Percentiles rank a stretch among this genome's conserved stretches.
These are phyloP conservation scores for Microcos paniculata DNA, from an alignment of 345 rosid species.

Conservation along the genomic window DNA sequence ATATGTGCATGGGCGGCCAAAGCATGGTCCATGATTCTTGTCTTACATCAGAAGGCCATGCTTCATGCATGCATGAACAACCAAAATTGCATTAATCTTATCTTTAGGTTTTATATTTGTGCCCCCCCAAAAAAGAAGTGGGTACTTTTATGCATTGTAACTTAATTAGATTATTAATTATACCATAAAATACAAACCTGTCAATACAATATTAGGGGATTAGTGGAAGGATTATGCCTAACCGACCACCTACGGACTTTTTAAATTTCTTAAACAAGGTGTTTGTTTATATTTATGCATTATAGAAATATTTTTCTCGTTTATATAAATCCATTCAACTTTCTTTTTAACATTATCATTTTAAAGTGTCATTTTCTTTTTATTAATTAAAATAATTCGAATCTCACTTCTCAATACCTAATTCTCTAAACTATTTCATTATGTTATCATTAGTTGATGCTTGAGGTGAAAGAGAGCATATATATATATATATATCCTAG, in stretches of 20 bases:
- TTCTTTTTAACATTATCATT: not conserved
- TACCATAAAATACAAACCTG: not conserved
- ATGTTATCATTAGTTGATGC: not conserved
- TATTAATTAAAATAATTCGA: not conserved
- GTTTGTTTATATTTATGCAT: not conserved
- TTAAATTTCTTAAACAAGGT: not conserved
- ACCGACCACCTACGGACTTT: not conserved
- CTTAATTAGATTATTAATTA: not conserved
- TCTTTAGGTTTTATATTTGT: too few relatives aligned
- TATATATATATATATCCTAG: too few relatives aligned
- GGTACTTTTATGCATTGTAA: too few relatives aligned
- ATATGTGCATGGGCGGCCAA: too few relatives aligned
- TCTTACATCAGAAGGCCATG: too few relatives aligned
- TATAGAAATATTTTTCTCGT: not conserved
- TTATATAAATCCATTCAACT: not conserved
- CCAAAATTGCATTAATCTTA: too few relatives aligned
- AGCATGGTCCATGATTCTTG: too few relatives aligned
- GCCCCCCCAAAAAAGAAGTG: too few relatives aligned
- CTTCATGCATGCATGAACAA: too few relatives aligned
- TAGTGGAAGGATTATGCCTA: constrained; percentile 7
- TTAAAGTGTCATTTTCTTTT: not conserved
- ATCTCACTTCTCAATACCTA: not conserved
- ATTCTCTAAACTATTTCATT: not conserved
- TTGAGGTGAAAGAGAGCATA: not conserved
- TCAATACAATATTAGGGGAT: not conserved